Conservation (phyloP, 805 yeast species). For the Grigorovia transvaalensis region DNA sequence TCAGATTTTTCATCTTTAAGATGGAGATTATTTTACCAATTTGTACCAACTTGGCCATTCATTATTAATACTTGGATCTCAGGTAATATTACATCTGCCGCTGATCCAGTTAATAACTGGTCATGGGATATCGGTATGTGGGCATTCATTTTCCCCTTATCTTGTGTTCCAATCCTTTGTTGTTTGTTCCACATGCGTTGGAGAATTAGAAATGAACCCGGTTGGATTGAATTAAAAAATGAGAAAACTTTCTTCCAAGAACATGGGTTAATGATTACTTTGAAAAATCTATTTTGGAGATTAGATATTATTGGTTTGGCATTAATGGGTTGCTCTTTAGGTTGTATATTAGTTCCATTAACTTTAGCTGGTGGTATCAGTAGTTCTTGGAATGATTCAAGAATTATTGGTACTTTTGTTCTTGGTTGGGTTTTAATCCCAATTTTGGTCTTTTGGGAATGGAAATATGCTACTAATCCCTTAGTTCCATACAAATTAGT, state of each 20-base stretch:
- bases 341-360: conserved; percentile 59
- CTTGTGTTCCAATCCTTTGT: conserved; percentile 47
- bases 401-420: conserved; percentile 59
- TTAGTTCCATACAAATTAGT: conserved; percentile 48
- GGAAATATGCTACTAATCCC: conserved; percentile 47
- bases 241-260: conserved; percentile 32
- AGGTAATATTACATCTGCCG: conserved; percentile 42
- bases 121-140: conserved; percentile 74
- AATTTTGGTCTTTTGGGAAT: conserved; percentile 51
- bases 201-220: conserved; percentile 43
- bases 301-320: conserved; percentile 56
- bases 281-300: conserved; percentile 45
- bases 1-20: conserved; percentile 61
- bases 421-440: conserved; percentile 56
- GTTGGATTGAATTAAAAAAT: conserved; percentile 34
- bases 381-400: conserved; percentile 47
- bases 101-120: conserved; percentile 35
- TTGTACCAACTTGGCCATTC: conserved; percentile 60
- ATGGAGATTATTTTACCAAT: conserved; percentile 59
- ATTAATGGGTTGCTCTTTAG: conserved; percentile 44
- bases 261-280: conserved; percentile 28
- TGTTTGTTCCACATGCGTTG: conserved; percentile 48
- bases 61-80: conserved; percentile 72
- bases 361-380: conserved; percentile 62
- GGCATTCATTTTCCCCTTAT: conserved; percentile 65